Evolutionary conservation across 306 rosid species (phyloP), one percentile per base, ranked within the genome.

Genomic region (Medicago arabica): DNA sequence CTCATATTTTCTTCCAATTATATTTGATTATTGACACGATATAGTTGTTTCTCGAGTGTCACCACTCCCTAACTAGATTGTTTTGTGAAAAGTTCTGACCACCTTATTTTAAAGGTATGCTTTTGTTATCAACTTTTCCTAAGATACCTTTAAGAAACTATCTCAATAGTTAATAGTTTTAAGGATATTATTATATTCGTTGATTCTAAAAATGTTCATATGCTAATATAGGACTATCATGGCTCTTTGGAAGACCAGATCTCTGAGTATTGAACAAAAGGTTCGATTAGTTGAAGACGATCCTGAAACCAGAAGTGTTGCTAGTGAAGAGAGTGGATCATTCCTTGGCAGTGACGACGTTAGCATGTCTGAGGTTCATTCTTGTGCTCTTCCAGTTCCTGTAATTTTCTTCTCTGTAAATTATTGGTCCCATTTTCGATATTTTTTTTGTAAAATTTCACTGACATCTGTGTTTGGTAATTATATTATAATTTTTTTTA

Each of bases 201-300:
- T 13, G 39, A 77, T 12, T 49, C 71, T 71, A 61, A 79, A 82
- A 47, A 51, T 76, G 65, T 75, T 47, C 47, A 62, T 76, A 39
- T 79, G 74, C 63, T 80, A 74, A 74, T 65, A 59, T 73, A 92
- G 99, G 88, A 96, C 97, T 65, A 96, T 96, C 78, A 88, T 92
- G 98, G 97, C 92, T 55, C 91, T 96, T 4, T 96, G 99, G 99
- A 96, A 90, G 85, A 89, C 99, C 47, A 92, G 88, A 83, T 87
- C 96, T 36, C 78, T 90, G 88, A 92, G 88, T 84, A 93, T 92
- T n/a, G 99, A 96, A 84, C 99, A 96, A 83, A 90, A 88, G 83
- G 96, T 85, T 78, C 88, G 82, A 69, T 85, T 96, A 81, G 91
- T 96, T 64, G 97, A 90, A 81, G 96, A 91, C 74, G 93, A 90